Percentiles rank a stretch among this genome's conserved stretches.
Evolutionary conservation across 1,284 basidiomycete species (phyloP).

Genomic region (Sanghuangporus weigelae): DNA sequence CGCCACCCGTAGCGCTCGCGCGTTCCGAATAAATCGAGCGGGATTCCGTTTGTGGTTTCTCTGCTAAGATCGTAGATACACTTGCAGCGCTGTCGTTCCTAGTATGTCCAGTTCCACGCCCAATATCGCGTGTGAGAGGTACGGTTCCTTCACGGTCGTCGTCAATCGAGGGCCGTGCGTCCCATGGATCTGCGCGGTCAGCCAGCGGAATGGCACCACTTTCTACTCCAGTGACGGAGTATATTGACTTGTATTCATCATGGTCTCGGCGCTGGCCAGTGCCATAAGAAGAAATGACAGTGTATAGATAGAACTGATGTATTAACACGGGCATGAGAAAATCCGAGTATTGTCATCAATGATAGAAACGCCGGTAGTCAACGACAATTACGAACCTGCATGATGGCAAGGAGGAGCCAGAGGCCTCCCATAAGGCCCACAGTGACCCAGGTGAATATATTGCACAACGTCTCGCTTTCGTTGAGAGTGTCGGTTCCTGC

Average conservation of each 20-base stretch:
- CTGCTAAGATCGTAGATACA: slow-evolving; percentile 48
- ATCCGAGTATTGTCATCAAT: slow-evolving; percentile 8
- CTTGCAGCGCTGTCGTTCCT: slow-evolving; percentile 51
- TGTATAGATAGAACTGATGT: slow-evolving; percentile 59
- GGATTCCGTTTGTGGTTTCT: slow-evolving; percentile 42
- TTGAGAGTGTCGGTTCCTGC: slow-evolving; percentile 29
- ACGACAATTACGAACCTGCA: slow-evolving; percentile 54
- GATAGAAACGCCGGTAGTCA: slow-evolving; percentile 15
- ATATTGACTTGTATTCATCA: slow-evolving; percentile 72
- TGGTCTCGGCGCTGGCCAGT: slow-evolving; percentile 74
- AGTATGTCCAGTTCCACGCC: slow-evolving; percentile 34
- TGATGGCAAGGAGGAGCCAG: slow-evolving; percentile 71
- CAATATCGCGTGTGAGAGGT: slow-evolving; percentile 20
- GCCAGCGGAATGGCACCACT: slow-evolving; percentile 54
- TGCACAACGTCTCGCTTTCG: slow-evolving; percentile 69
- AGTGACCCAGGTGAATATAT: slow-evolving; percentile 86
- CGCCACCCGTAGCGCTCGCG: slow-evolving; percentile 2
- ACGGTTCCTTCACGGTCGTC: slow-evolving; percentile 18
- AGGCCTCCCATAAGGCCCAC: slow-evolving; percentile 87
- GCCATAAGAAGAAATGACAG: slow-evolving; percentile 71
- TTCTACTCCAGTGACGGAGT: slow-evolving; percentile 59
- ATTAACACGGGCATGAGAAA: slow-evolving; percentile 2
- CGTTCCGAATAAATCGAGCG: slow-evolving; percentile 26
- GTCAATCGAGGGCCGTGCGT: slow-evolving; percentile 56
- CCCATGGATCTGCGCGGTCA: slow-evolving; percentile 69